Percentiles rank a stretch among this genome's conserved stretches.
These are phyloP conservation scores for Salix arbutifolia DNA, from an alignment of 345 rosid species.

Conservation along the genomic window DNA sequence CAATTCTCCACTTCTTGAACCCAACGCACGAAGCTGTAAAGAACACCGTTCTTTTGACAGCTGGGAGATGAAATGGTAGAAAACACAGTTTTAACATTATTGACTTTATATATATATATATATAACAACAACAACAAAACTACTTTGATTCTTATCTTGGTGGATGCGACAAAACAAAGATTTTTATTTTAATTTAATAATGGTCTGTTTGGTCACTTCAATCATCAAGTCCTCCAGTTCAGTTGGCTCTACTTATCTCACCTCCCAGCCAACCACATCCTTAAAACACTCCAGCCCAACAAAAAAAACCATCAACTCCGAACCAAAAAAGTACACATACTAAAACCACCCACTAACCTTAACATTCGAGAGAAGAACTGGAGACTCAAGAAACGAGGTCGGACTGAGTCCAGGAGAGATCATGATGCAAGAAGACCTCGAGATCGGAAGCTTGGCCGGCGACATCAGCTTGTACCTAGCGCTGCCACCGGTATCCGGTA, in stretches of 20 bases:
- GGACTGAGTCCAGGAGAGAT: conserved; percentile 91
- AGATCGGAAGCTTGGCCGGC: conserved; percentile 98
- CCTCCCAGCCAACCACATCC: conserved; percentile 34
- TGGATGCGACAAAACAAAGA: background rate
- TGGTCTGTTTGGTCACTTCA: conserved; percentile 1
- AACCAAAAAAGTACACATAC: background rate
- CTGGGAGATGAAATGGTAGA: background rate
- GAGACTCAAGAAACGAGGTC: conserved; percentile 90
- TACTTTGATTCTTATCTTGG: conserved; percentile 6
- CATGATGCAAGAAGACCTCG: conserved; percentile 65
- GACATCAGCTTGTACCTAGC: conserved; percentile 95
- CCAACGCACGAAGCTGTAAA: conserved; percentile 9
- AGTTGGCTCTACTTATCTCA: conserved; percentile 8
- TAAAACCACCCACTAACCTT: conserved; percentile 45
- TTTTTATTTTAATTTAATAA: too few species aligned
- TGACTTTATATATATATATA: background rate
- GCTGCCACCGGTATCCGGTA: conserved; percentile 3
- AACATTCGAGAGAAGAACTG: conserved; percentile 81
- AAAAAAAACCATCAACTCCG: background rate
- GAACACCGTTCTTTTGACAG: conserved; percentile 17
- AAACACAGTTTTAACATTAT: background rate
- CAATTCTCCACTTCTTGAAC: background rate
- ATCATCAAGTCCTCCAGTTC: background rate
- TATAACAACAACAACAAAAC: background rate
- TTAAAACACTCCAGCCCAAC: conserved; percentile 5